Percentiles rank a stretch among this genome's conserved stretches.
Evolutionary conservation across 140 eudicot genomes (phyloP).

Genomic region (Senecio squalidus): DNA sequence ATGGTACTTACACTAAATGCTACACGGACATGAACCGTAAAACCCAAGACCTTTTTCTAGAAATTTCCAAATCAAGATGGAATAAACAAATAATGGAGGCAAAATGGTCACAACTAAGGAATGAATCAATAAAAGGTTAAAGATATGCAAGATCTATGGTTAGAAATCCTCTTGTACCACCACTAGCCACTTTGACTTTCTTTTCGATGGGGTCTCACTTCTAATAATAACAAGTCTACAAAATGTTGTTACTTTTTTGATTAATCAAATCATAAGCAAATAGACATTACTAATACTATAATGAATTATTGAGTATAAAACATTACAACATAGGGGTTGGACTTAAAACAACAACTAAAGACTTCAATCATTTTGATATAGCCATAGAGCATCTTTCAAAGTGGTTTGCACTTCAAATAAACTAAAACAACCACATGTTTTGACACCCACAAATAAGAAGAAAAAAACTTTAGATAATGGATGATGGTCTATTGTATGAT

Average conservation of each 20-base stretch:
- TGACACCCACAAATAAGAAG: constrained; percentile 23
- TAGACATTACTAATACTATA: too few relatives aligned
- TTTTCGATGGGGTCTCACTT: constrained; percentile 17
- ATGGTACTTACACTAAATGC: neutral
- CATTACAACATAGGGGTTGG: neutral
- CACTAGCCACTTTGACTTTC: constrained; percentile 19
- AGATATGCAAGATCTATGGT: constrained; percentile 24
- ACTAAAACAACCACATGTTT: constrained; percentile 28
- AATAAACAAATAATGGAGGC: constrained; percentile 24
- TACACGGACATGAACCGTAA: neutral
- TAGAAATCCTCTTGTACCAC: constrained; percentile 12
- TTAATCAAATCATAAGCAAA: constrained; percentile 13
- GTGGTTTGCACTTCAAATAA: constrained; percentile 7
- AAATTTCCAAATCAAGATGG: constrained; percentile 8
- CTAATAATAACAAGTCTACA: constrained; percentile 23
- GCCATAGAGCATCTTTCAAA: constrained; percentile 21
- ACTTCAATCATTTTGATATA: neutral
- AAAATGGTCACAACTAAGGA: constrained; percentile 11
- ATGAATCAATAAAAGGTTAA: constrained; percentile 11
- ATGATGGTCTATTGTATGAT: constrained; percentile 13
- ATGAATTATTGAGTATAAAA: neutral
- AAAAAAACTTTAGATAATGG: constrained; percentile 12
- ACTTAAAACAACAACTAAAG: too few relatives aligned
- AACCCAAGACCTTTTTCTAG: neutral
- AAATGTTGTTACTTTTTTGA: constrained; percentile 24